A percentile compares a stretch with the other conserved stretches of the same genome.
Conservation (phyloP, 257 asterid species). For the Przewalskia tangutica region DNA sequence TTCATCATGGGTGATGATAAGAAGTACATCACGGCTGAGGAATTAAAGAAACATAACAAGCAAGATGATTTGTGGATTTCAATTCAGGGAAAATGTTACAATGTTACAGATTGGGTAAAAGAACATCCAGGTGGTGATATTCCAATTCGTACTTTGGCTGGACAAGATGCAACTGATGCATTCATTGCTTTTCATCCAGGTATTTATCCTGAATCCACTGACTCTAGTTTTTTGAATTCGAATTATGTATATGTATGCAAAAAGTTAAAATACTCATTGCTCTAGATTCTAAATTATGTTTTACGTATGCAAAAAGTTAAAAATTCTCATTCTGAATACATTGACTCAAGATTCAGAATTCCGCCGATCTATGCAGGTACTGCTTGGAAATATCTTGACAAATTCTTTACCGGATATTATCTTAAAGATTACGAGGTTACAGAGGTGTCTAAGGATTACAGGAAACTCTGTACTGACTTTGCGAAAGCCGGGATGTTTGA, state of each 20-base stretch:
- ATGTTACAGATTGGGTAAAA: conserved; percentile 34
- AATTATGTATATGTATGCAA: background rate
- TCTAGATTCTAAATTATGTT: no score
- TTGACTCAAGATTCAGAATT: background rate
- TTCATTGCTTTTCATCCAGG: conserved; percentile 7
- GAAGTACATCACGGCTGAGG: conserved; percentile 25
- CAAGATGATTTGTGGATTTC: conserved; percentile 35
- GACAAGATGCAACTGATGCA: conserved; percentile 8
- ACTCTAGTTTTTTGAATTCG: no score
- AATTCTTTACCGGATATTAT: conserved; percentile 27
- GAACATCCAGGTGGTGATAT: conserved; percentile 40
- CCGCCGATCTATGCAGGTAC: conserved; percentile 27
- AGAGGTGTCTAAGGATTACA: conserved; percentile 34
- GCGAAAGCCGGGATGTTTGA: conserved; percentile 36
- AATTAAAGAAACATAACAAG: conserved; percentile 25
- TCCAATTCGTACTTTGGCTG: conserved; percentile 10
- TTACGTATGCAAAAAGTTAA: no score
- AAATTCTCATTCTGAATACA: background rate
- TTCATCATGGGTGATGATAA: conserved; percentile 5
- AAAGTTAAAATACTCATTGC: background rate
- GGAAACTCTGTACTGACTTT: conserved; percentile 19
- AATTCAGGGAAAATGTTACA: conserved; percentile 33
- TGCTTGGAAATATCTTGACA: conserved; percentile 37
- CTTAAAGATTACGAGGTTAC: conserved; percentile 31
- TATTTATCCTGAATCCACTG: background rate